Evolutionary conservation across 305 asterid genomes (phyloP).

Genomic region (Plantago rigida): DNA sequence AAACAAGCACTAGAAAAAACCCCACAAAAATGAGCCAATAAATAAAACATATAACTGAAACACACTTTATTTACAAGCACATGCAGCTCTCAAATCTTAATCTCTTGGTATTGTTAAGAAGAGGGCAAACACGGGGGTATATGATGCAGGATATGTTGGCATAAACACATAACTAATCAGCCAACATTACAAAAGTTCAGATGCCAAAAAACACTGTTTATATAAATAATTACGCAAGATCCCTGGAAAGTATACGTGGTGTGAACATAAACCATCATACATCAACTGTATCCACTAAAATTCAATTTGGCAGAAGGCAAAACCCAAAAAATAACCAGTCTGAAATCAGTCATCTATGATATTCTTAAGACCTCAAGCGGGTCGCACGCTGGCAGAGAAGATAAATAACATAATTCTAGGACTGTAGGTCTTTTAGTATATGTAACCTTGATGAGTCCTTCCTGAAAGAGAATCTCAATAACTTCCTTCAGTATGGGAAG

Average conservation of each 20-base stretch:
- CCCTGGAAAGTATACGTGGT: too few relatives aligned
- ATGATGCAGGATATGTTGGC: slow-evolving; percentile 8
- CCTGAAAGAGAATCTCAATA: slow-evolving; percentile 92
- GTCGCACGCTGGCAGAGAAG: background rate
- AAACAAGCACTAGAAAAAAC: slow-evolving; percentile 65
- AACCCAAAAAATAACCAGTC: too few relatives aligned
- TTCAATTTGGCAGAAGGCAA: too few relatives aligned
- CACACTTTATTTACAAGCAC: slow-evolving; percentile 7
- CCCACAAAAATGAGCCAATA: slow-evolving; percentile 23
- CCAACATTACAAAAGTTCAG: too few relatives aligned
- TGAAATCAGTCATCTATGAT: too few relatives aligned
- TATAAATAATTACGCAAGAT: too few relatives aligned
- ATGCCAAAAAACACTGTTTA: too few relatives aligned
- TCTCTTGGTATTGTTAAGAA: background rate
- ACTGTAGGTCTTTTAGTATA: slow-evolving; percentile 9
- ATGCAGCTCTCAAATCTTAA: background rate
- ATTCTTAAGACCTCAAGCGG: too few relatives aligned
- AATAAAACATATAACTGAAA: slow-evolving; percentile 4
- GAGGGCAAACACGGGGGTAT: slow-evolving; percentile 11
- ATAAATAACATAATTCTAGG: background rate
- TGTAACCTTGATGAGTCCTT: slow-evolving; percentile 82
- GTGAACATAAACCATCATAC: too few relatives aligned
- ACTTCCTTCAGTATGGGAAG: slow-evolving; percentile 97
- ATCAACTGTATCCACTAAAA: too few relatives aligned
- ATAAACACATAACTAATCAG: too few relatives aligned